Conservation (phyloP, 176 grass and related monocot genomes). For the Puya raimondii region DNA sequence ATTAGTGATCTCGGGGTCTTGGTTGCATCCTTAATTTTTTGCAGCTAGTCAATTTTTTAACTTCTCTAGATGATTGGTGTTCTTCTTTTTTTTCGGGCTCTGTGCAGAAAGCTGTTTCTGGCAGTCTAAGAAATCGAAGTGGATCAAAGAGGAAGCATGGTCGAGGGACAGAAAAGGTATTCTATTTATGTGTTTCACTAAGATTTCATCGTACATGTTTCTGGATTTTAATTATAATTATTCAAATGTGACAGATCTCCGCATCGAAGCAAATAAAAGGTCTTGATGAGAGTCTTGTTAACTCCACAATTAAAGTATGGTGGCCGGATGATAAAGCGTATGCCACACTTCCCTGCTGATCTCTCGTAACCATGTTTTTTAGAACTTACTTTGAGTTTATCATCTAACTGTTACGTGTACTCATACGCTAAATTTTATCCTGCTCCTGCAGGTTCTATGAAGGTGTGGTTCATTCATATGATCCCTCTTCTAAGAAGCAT, state of each 20-base stretch:
- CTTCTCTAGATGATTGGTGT: too few species aligned
- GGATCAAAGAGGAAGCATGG: slow-evolving; percentile 45
- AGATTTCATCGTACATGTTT: slow-evolving; percentile 7
- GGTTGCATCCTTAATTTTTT: too few species aligned
- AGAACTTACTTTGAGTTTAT: not conserved
- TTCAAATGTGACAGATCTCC: slow-evolving; percentile 22
- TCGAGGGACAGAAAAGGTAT: slow-evolving; percentile 37
- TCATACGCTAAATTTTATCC: slow-evolving; percentile 25
- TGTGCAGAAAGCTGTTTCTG: not conserved
- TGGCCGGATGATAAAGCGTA: slow-evolving; percentile 80
- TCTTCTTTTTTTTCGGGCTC: too few species aligned
- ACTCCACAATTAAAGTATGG: slow-evolving; percentile 75
- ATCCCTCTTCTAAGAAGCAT: slow-evolving; percentile 41
- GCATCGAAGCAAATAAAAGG: slow-evolving; percentile 28
- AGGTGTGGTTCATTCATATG: slow-evolving; percentile 43
- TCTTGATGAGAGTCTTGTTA: slow-evolving; percentile 46
- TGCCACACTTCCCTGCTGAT: slow-evolving; percentile 1
- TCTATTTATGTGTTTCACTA: not conserved
- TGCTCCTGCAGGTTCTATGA: slow-evolving; percentile 60
- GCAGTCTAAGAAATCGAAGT: slow-evolving; percentile 21
- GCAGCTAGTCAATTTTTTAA: too few species aligned
- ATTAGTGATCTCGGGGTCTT: too few species aligned
- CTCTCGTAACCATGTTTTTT: too few species aligned
- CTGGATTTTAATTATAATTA: not conserved
- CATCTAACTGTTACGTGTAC: not conserved